A percentile compares a stretch with the other conserved stretches of the same genome.
These are phyloP conservation scores for Leishmania aethiopica DNA, from an alignment of 208 protist genomes.

Conservation along the genomic window DNA sequence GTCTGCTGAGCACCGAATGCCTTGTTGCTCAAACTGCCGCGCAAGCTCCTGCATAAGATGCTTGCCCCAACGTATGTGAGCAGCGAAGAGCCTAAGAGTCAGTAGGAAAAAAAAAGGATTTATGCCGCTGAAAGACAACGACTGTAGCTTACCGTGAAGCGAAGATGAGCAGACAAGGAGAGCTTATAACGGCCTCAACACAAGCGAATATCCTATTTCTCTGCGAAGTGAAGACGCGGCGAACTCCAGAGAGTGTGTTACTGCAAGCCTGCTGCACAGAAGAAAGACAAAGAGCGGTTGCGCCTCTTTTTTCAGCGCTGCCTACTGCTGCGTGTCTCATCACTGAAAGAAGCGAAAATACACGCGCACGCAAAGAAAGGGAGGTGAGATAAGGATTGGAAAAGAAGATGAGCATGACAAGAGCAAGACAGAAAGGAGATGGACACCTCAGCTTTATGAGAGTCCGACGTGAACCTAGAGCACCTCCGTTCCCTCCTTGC, in stretches of 20 bases:
- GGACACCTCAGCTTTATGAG: neutral
- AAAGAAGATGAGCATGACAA: conserved; percentile 1
- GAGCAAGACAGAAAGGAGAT: neutral
- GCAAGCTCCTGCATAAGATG: conserved; percentile 17
- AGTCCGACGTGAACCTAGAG: neutral
- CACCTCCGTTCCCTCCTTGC: neutral
- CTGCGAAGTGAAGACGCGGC: neutral
- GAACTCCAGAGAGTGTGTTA: neutral
- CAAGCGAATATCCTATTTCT: neutral
- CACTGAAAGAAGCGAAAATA: neutral
- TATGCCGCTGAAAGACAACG: neutral
- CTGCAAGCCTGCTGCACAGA: neutral
- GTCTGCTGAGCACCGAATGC: conserved; percentile 24
- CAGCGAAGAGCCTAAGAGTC: neutral
- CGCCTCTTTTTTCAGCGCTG: neutral
- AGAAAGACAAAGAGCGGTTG: neutral
- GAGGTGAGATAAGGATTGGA: neutral
- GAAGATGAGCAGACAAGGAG: neutral
- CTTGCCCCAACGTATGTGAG: neutral
- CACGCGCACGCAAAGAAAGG: neutral
- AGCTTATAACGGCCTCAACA: neutral
- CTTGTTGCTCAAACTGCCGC: conserved; percentile 28
- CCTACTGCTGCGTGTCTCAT: neutral
- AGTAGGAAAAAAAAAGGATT: neutral
- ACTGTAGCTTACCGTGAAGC: neutral